These are phyloP conservation scores for Saururus chinensis DNA, from an alignment of 164 flowering plant genomes.

Conservation along the genomic window DNA sequence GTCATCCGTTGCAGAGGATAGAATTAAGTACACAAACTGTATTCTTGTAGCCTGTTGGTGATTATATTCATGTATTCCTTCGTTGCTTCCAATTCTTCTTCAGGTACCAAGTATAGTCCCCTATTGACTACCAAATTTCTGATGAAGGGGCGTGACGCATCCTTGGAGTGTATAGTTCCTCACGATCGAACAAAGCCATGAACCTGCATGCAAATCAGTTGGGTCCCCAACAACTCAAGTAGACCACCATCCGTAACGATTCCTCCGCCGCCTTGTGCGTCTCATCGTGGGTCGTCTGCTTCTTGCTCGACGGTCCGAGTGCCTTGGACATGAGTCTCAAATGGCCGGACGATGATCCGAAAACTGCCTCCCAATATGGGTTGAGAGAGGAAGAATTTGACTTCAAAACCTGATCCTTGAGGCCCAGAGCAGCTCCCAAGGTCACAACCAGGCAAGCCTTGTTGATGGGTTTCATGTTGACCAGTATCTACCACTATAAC, in stretches of 20 bases:
- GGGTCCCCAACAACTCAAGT: conserved; percentile 16
- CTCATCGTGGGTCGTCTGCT: conserved; percentile 2
- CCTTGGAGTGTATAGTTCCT: too few species aligned
- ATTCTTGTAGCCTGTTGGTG: too few species aligned
- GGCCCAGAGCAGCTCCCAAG: conserved; percentile 13
- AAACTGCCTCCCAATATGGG: neutral
- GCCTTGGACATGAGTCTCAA: neutral
- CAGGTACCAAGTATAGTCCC: too few species aligned
- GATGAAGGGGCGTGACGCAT: too few species aligned
- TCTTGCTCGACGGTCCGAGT: neutral
- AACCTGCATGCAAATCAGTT: conserved; percentile 1
- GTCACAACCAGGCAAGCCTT: conserved; percentile 11
- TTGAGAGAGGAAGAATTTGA: neutral
- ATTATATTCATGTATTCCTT: too few species aligned
- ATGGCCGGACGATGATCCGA: conserved; percentile 2
- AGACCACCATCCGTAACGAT: conserved; percentile 9
- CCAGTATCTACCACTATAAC: conserved; percentile 47
- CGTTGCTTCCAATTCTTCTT: too few species aligned
- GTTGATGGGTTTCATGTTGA: conserved; percentile 19
- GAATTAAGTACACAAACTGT: too few species aligned
- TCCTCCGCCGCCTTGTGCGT: conserved; percentile 8
- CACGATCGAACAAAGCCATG: too few species aligned
- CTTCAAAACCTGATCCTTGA: conserved; percentile 7
- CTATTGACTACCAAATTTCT: too few species aligned
- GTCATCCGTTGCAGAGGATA: too few species aligned